Base-by-base conservation (phyloP, 2,329 filamentous ascomycete genomes). In the Talaromyces marneffei region DNA sequence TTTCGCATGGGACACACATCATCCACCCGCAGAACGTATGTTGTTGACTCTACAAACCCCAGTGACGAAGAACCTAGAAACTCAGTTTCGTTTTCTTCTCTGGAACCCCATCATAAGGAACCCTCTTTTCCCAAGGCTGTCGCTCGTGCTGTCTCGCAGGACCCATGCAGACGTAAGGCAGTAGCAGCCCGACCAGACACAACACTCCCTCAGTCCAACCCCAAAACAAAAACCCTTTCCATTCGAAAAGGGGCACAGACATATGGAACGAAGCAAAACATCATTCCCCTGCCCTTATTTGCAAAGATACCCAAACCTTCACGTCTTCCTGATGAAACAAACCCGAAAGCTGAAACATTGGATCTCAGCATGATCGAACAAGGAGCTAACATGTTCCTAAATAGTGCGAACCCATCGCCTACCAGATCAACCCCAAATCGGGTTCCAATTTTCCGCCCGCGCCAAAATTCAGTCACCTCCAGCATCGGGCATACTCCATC, bases 401-500 rank as follows among this genome's bases (percentile, higher is more conserved):
- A 31, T 52, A 64, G 62, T 59, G 56, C 60, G 12, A 62, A 62
- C 35, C 59, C 60, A 27, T 65, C 63, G 27, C 61, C 57, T 29
- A 62, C 60, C 31, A 62, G 53, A 46, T 39, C 54, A 27, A 39
- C 48, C 5, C 50, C 62, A 1, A 64, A 56, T 4, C 35, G 70
- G 60, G 73, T 72, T 58, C 69, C 69, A 50, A 67, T 67, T 16
- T 69, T 72, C 48, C 71, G 71, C 54, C 68, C 69, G 20, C 70
- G 69, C 35, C 68, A 69, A 48, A 69, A 64, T 59, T 75, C 72
- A 58, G 72, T 46, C 6, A 57, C 60, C 3, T 80, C 79, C 23
- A 76, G 77, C 57, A 66, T 80, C 14, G 72, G 75, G 23, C 73
- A 72, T 50, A 69, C 71, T 4, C 77, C 78, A 2, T 74, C 69